Percentiles rank a stretch among this genome's conserved stretches.
These are phyloP conservation scores for Phytopythium cucurbitacearum DNA, from an alignment of 352 stramenopile species.

Conservation along the genomic window DNA sequence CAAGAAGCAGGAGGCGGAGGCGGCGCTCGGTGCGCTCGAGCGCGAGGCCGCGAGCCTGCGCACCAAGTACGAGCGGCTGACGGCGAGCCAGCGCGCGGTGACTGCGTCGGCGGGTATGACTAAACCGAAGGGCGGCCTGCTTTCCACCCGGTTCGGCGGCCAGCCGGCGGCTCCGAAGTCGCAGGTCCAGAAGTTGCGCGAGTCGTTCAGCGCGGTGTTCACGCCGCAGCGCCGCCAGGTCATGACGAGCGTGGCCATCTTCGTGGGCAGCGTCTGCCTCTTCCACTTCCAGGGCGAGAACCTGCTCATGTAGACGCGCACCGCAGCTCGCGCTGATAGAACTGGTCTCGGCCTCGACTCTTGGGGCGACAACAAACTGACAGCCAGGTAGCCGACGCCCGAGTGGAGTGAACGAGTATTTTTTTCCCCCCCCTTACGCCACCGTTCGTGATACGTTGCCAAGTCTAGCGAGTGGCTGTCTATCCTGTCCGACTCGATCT, in stretches of 20 bases:
- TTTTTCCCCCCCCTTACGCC: too few relatives aligned
- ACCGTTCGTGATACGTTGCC: too few relatives aligned
- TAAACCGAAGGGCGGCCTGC: constrained; percentile 55
- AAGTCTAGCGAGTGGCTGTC: too few relatives aligned
- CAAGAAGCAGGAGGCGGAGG: constrained; percentile 78
- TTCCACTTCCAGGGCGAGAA: constrained; percentile 87
- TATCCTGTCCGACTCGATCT: too few relatives aligned
- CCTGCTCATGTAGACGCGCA: constrained; percentile 49
- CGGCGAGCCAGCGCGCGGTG: constrained; percentile 69
- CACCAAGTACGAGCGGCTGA: constrained; percentile 80
- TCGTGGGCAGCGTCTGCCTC: constrained; percentile 61
- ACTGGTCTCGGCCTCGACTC: background rate
- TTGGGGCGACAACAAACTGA: background rate
- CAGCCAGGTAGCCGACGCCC: background rate
- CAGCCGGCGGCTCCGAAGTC: constrained; percentile 50
- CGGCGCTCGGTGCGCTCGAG: constrained; percentile 54
- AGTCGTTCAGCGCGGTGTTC: constrained; percentile 54
- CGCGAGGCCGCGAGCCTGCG: constrained; percentile 70
- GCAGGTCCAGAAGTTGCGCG: constrained; percentile 56
- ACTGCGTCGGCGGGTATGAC: constrained; percentile 34
- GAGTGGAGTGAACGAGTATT: too few relatives aligned
- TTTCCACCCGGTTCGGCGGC: constrained; percentile 46
- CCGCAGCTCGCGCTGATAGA: too few relatives aligned
- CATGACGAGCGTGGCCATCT: constrained; percentile 69
- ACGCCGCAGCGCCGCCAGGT: constrained; percentile 74